A percentile compares a stretch with the other conserved stretches of the same genome.
Conservation (phyloP, 2,329 filamentous ascomycete species). For the Phialophora tarda region DNA sequence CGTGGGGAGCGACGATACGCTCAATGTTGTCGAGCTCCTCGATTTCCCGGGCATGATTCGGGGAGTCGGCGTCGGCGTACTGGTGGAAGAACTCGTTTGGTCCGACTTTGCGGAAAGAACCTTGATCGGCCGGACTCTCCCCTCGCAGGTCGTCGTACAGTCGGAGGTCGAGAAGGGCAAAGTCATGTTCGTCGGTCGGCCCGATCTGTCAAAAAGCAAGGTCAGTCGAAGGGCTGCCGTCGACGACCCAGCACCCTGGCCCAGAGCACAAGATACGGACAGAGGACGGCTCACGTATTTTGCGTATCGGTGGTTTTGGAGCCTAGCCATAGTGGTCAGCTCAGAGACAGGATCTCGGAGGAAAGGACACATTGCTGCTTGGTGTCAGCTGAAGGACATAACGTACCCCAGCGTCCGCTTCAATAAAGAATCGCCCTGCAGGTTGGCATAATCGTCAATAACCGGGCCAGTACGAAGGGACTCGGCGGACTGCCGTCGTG, state of each 20-base stretch:
- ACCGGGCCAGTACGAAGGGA: constrained; percentile 31
- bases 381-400: constrained; percentile 25
- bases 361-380: constrained; percentile 10
- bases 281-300: constrained; percentile 27
- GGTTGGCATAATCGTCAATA: constrained; percentile 36
- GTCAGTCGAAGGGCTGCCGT: not conserved
- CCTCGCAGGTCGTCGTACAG: constrained; percentile 39
- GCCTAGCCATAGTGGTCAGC: constrained; percentile 38
- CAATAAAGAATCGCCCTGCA: constrained; percentile 35
- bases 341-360: constrained; percentile 1
- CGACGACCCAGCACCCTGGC: not conserved
- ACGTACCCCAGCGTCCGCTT: constrained; percentile 38
- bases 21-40: constrained; percentile 59
- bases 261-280: not conserved
- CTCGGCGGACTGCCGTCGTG: constrained; percentile 35
- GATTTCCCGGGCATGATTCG: constrained; percentile 38
- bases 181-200: constrained; percentile 41
- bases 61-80: constrained; percentile 38
- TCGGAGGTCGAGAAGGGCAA: constrained; percentile 39
- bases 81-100: constrained; percentile 40
- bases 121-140: constrained; percentile 37
- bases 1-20: constrained; percentile 74
- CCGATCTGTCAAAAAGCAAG: constrained; percentile 29
- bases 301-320: constrained; percentile 40
- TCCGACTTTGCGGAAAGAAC: constrained; percentile 40